Evolutionary conservation across 805 yeast species (phyloP).

Genomic region (Torulaspora indica): DNA sequence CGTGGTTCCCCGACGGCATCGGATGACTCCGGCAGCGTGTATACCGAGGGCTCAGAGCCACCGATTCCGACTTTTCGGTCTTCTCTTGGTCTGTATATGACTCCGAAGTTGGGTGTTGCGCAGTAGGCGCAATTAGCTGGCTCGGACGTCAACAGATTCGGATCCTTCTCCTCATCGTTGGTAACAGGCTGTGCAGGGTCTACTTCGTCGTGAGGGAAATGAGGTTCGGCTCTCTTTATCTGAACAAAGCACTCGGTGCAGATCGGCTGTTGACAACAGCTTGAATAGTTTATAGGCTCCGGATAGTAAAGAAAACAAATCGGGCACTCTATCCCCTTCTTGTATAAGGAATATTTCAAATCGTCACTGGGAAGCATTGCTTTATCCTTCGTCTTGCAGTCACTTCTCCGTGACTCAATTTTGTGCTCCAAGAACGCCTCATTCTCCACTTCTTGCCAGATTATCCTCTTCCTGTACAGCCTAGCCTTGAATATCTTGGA

Average conservation of each 20-base stretch:
- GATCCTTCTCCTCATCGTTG: conserved; percentile 38
- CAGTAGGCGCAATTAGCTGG: conserved; percentile 93
- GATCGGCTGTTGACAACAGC: conserved; percentile 90
- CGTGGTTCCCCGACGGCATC: not conserved
- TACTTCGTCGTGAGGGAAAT: conserved; percentile 74
- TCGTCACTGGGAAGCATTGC: conserved; percentile 31
- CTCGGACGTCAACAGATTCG: conserved; percentile 72
- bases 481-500: conserved; percentile 35
- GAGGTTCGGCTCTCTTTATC: conserved; percentile 84
- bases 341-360: conserved; percentile 57
- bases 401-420: conserved; percentile 25
- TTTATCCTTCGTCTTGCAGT: conserved; percentile 27
- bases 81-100: conserved; percentile 65
- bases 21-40: conserved; percentile 8
- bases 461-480: conserved; percentile 39
- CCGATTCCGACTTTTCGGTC: conserved; percentile 52
- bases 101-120: conserved; percentile 80
- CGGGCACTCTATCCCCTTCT: conserved; percentile 78
- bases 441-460: conserved; percentile 56
- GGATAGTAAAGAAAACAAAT: conserved; percentile 90
- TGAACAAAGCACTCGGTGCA: conserved; percentile 97
- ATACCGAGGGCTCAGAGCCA: conserved; percentile 49
- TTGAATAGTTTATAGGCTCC: conserved; percentile 63
- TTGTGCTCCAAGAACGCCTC: conserved; percentile 53
- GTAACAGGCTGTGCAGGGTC: conserved; percentile 28